Conservation (phyloP, 371 early-diverging fungal species). For the Syncephalastrum racemosum region DNA sequence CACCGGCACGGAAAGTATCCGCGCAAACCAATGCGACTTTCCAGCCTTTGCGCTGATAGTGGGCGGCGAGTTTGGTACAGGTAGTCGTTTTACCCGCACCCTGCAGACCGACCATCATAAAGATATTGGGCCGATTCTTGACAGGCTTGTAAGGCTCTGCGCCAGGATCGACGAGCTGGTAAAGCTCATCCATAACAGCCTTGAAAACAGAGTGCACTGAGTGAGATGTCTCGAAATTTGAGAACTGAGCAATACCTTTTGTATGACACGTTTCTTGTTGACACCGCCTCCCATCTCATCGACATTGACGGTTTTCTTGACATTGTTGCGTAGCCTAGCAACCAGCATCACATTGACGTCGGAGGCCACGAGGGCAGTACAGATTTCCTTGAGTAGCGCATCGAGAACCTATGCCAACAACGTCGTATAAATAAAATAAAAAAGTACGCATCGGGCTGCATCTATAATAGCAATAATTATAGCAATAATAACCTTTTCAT, state of each 20-base stretch:
- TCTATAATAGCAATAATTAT: background rate
- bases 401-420: slow-evolving; percentile 66
- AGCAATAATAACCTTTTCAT: slow-evolving; percentile 69
- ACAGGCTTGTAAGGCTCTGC: slow-evolving; percentile 87
- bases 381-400: slow-evolving; percentile 85
- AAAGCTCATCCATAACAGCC: slow-evolving; percentile 96
- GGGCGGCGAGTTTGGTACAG: slow-evolving; percentile 97
- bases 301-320: slow-evolving; percentile 82
- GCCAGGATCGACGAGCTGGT: slow-evolving; percentile 91
- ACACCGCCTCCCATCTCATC: slow-evolving; percentile 77
- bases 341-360: slow-evolving; percentile 97
- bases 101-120: slow-evolving; percentile 99
- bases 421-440: background rate
- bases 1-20: slow-evolving; percentile 99
- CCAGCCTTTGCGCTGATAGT: slow-evolving; percentile 98
- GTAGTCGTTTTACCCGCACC: slow-evolving; percentile 99
- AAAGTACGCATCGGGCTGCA: background rate
- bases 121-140: slow-evolving; percentile 84
- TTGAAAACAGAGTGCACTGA: slow-evolving; percentile 21
- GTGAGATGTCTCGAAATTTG: background rate
- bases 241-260: slow-evolving; percentile 64
- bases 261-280: slow-evolving; percentile 87
- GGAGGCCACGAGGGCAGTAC: slow-evolving; percentile 86
- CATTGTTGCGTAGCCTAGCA: slow-evolving; percentile 80
- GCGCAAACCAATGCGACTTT: slow-evolving; percentile 98